Base-by-base conservation (phyloP, 2,329 filamentous ascomycete genomes). In the Cladophialophora psammophila region DNA sequence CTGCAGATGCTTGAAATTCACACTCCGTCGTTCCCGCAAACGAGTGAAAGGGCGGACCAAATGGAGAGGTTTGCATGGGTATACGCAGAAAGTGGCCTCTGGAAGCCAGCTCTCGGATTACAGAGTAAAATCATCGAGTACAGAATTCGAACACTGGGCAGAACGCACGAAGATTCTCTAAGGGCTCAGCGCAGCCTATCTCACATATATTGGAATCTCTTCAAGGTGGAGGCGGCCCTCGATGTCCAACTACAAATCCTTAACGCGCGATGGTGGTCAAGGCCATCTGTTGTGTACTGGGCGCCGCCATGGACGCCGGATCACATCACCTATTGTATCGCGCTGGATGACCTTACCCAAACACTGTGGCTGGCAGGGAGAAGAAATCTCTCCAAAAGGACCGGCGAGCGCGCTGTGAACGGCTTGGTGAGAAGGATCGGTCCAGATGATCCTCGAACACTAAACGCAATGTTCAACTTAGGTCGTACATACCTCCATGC, bases 11-110 rank as follows among this genome's bases (percentile, higher is more conserved):
- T 57, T 13, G 20, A 53, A 35, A 13, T 32, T 15, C 53, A 48
- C 10, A 48, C 12, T 55, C 52, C 60, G 9, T 13, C 42, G 34
- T 60, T 67, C 20, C 60, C 60, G 9, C 13, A 67, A 13, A 59
- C 20, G 5, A 20, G 10, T 48, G 60, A 62, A 38, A 40, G 48
- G 53, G 40, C 69, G 53, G 26, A 60, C 57, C 64, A 70, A 52
- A 63, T 72, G 48, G 73, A 70, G 20, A 73, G 70, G 53, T 72
- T 72, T 63, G 70, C 72, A 20, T 68, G 60, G 26, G 42, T 74
- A 26, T 74, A 71, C 54, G 72, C 67, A 42, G 62, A 67, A 53
- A 61, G 62, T 38, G 73, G 73, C 18, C 45, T 45, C n/a, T 75
- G 73, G 48, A 53, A 42, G 40, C 38, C 68, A 54, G 67, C 70